A percentile compares a stretch with the other conserved stretches of the same genome.
Evolutionary conservation across 257 asterid species (phyloP).

Genomic region (Ilex asprella): DNA sequence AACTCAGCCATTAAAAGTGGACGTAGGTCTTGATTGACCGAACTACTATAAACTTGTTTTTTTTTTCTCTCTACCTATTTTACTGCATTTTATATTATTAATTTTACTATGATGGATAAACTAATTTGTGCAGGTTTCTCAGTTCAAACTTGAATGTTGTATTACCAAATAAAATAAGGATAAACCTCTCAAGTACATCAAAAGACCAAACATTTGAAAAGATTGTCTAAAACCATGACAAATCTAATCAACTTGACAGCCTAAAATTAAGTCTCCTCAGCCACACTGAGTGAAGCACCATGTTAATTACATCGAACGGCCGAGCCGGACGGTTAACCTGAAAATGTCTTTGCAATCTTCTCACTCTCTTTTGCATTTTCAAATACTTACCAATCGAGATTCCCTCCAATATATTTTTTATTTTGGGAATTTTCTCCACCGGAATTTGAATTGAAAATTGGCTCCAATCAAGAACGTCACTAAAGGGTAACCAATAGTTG

Average conservation of each 20-base stretch:
- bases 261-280: not conserved
- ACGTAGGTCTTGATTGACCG: too few relatives aligned
- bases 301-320: not conserved
- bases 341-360: not conserved
- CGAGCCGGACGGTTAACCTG: not conserved
- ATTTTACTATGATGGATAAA: too few relatives aligned
- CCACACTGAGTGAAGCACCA: not conserved
- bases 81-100: too few relatives aligned
- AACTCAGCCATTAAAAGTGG: too few relatives aligned
- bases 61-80: too few relatives aligned
- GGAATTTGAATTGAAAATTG: not conserved
- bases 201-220: too few relatives aligned
- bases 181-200: too few relatives aligned
- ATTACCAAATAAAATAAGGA: too few relatives aligned
- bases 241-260: not conserved
- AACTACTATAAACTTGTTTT: too few relatives aligned
- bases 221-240: too few relatives aligned
- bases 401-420: not conserved
- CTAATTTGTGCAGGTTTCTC: too few relatives aligned
- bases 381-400: not conserved
- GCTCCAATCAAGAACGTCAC: not conserved
- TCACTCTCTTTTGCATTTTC: not conserved
- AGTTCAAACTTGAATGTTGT: too few relatives aligned
- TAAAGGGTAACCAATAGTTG: slow-evolving; percentile 19
- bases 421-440: not conserved